Conservation (phyloP, 495 filamentous ascomycete species). For the Collariella sp. region DNA sequence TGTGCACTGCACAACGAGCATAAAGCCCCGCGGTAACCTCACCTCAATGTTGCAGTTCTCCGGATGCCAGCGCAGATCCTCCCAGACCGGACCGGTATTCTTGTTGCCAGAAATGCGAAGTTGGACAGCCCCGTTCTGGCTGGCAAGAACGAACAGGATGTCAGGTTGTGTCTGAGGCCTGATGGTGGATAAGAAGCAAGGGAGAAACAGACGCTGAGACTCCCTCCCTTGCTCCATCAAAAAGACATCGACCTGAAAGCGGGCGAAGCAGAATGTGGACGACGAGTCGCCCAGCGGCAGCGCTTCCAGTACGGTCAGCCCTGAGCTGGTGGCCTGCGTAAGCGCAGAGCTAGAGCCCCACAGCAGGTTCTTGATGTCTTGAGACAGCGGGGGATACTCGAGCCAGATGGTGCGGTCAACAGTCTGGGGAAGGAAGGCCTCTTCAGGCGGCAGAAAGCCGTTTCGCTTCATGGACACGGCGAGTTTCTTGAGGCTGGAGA, state of each 20-base stretch:
- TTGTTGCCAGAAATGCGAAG: constrained; percentile 62
- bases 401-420: constrained; percentile 70
- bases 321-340: constrained; percentile 23
- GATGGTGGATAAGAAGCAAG: constrained; percentile 63
- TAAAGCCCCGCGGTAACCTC: constrained; percentile 58
- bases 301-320: constrained; percentile 49
- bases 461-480: constrained; percentile 76
- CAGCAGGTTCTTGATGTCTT: constrained; percentile 57
- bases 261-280: constrained; percentile 62
- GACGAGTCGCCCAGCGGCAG: constrained; percentile 66
- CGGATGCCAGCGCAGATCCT: constrained; percentile 67
- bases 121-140: constrained; percentile 66
- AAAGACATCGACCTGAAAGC: constrained; percentile 59
- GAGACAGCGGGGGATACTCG: constrained; percentile 58
- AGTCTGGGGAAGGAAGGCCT: constrained; percentile 54
- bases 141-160: constrained; percentile 60
- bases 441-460: constrained; percentile 58
- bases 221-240: constrained; percentile 61
- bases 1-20: constrained; percentile 56
- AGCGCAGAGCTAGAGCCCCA: constrained; percentile 50
- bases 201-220: constrained; percentile 53
- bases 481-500: constrained; percentile 59
- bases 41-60: constrained; percentile 53
- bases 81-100: constrained; percentile 63
- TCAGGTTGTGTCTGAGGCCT: constrained; percentile 59